Evolutionary conservation across 2,329 filamentous ascomycete species (phyloP), one percentile per base, ranked within the genome.

Genomic region (Fusarium torreyae): DNA sequence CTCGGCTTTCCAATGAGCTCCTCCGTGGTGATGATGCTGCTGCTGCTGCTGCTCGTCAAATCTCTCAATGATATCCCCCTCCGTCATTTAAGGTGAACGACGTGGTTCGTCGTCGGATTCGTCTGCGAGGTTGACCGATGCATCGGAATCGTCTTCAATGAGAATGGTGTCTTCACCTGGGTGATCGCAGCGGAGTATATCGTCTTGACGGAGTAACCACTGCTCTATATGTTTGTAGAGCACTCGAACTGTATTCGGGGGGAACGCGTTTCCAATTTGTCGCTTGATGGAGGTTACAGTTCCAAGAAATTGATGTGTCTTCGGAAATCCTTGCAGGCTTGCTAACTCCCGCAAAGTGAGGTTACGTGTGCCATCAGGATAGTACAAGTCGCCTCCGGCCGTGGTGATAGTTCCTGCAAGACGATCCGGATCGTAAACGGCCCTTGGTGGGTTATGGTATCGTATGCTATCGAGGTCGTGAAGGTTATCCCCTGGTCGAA

Each of bases 231-330:
- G 84, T n/a, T 76, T 74, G 64, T 85, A 88, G 0, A 89, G 72
- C 0, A 83, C 77, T 26, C 79, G 78, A 4, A 88, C 88, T 0
- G 86, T 84, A 28, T 80, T 80, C 0, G 92, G 88, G 0, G 93
- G 91, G 17, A 95, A 93, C 0, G 92, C 93, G 73, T 96, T 95
- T 0, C 93, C 93, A 66, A 95, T 92, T 75, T 94, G 92, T 66
- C 83, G 86, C 69, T 86, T 86, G 17, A 87, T 79, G 15, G 74
- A 77, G 1, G 76, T 79, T 18, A 77, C 76, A 0, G 77, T 81
- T 0, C 79, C 79, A 0, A 79, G 64, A 72, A 95, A 94, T 1
- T 77, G 76, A 75, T 93, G 91, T 3, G 80, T 75, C 0, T 79
- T 63, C 0, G 91, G 91, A 53, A 96, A 96, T 0, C 89, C 90